Evolutionary conservation across 352 stramenopile species (phyloP), one percentile per base, ranked within the genome.

Genomic region (Phytophthora pistaciae): DNA sequence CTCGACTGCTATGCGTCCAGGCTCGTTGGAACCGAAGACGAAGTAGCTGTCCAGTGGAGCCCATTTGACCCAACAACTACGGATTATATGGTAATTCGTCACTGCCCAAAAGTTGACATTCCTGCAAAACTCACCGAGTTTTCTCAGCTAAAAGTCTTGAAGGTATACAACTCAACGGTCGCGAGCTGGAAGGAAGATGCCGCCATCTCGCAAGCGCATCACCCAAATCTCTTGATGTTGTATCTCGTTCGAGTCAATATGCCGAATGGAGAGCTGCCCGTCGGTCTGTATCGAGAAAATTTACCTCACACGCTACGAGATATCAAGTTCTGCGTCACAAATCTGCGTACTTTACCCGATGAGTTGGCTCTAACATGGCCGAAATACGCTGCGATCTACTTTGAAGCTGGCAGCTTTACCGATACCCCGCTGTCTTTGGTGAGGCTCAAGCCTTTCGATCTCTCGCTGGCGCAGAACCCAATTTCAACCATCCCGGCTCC

Each of bases 161-260:
- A 71, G 8, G 42, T 89, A 14, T 85, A 84, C 71, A 79, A 87
- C 18, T 78, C 72, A 0, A 77, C 60, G 0, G 64, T 88, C 25
- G 33, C 38, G 1, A 56, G 49, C 11, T 88, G 77, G 79, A 59
- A 63, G 8, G 50, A 63, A 18, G 54, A 52, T 21, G 75, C 77
- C 18, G 73, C 73, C 1, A 44, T 85, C 16, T 74, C 69, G 10
- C 50, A 68, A 27, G 25, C 16, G 0, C 20, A 71, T 9, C 74
- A 89, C 31, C 73, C 68, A 20, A 56, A 62, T 5, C 44, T 91
- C 1, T 63, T 77, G 1, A 77, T 82, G 31, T 27, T 88, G 2
- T 80, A 72, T n/a, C 38, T 87, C 1, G 72, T 82, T 4, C 54
- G 68, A 3, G 72, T 85, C 3, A 65, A 79, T 8, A 62, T 91